A percentile compares a stretch with the other conserved stretches of the same genome.
These are phyloP conservation scores for Phytophthora pseudosyringae DNA, from an alignment of 352 stramenopile species.

Conservation along the genomic window DNA sequence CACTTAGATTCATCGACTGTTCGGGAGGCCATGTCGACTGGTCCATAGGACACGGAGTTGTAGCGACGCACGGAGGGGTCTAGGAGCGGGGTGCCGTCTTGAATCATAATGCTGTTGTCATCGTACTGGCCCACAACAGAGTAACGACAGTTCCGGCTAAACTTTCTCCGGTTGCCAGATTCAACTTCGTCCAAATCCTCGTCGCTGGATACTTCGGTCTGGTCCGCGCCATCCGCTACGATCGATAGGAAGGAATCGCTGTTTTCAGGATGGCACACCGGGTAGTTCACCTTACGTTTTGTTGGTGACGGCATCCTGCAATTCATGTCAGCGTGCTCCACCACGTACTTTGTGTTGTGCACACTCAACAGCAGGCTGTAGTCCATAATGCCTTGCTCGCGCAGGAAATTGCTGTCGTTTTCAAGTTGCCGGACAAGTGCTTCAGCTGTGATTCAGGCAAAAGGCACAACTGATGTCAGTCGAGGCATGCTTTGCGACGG, in stretches of 20 bases:
- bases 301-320: constrained; percentile 56
- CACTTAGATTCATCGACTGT: constrained; percentile 49
- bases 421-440: constrained; percentile 73
- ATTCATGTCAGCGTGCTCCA: constrained; percentile 62
- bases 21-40: constrained; percentile 23
- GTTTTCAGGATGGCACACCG: constrained; percentile 69
- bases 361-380: constrained; percentile 89
- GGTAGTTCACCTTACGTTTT: constrained; percentile 77
- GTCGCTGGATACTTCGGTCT: constrained; percentile 50
- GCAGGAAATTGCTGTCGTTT: constrained; percentile 77
- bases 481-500: background rate
- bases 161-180: constrained; percentile 53
- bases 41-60: constrained; percentile 54
- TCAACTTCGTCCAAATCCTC: constrained; percentile 68
- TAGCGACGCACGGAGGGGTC: constrained; percentile 40
- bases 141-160: constrained; percentile 75
- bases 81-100: constrained; percentile 59
- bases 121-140: constrained; percentile 67
- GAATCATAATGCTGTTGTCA: constrained; percentile 36
- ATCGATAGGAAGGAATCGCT: constrained; percentile 53
- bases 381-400: constrained; percentile 88
- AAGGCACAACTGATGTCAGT: constrained; percentile 15
- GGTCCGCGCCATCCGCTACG: constrained; percentile 37
- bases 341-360: constrained; percentile 85
- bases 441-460: constrained; percentile 35